Percentiles rank a stretch among this genome's conserved stretches.
These are phyloP conservation scores for Colletotrichum sp. DNA, from an alignment of 2,329 filamentous ascomycete species.

Conservation along the genomic window DNA sequence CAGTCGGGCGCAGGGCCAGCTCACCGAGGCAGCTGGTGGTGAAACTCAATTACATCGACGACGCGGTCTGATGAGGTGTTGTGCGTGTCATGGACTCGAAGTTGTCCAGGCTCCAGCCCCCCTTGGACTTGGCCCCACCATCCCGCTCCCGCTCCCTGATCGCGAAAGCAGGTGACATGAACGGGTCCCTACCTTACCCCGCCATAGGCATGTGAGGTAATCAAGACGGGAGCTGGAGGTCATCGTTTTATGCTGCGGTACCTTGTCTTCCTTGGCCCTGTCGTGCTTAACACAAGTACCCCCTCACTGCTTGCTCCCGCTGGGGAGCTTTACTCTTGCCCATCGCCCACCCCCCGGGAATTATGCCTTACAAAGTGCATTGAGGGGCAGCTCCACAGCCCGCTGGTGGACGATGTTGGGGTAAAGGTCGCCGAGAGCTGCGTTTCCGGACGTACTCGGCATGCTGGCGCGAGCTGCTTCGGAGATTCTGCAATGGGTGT, in stretches of 20 bases:
- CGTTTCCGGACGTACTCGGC: slow-evolving; percentile 2
- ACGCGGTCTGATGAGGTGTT: slow-evolving; percentile 14
- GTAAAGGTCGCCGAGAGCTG: slow-evolving; percentile 10
- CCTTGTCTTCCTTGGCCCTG: neutral
- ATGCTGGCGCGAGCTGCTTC: neutral
- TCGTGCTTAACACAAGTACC: neutral
- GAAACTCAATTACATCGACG: slow-evolving; percentile 9
- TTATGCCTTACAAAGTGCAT: neutral
- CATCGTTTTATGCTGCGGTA: neutral
- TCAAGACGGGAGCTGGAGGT: neutral
- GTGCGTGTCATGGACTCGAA: slow-evolving; percentile 15
- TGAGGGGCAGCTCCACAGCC: neutral
- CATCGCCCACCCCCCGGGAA: neutral
- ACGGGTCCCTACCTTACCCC: neutral
- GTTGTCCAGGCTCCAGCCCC: neutral
- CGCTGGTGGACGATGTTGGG: neutral
- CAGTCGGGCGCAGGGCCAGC: neutral
- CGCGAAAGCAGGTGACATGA: slow-evolving; percentile 22
- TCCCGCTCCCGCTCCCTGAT: neutral
- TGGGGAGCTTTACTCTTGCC: neutral
- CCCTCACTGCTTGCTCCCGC: neutral
- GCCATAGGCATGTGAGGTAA: neutral
- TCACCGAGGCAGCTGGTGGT: neutral
- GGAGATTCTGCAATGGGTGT: slow-evolving; percentile 23
- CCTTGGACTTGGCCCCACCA: neutral